These are phyloP conservation scores for Ramalina peruviana DNA, from an alignment of 495 filamentous ascomycete species.

Conservation along the genomic window DNA sequence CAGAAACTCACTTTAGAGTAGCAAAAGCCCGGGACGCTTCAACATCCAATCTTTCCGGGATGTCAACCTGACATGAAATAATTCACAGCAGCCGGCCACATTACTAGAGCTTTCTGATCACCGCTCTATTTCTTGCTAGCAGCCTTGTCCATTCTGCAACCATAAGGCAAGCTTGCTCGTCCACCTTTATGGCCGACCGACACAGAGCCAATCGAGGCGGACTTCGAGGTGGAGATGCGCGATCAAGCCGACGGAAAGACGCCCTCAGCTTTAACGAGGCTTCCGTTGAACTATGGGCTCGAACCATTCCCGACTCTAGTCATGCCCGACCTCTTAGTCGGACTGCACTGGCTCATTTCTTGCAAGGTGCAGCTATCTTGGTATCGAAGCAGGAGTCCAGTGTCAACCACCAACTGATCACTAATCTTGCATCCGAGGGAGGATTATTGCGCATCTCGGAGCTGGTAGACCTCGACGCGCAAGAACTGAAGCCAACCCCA, in stretches of 20 bases:
- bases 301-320: background rate
- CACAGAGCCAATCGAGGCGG: background rate
- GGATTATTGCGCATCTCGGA: conserved; percentile 1
- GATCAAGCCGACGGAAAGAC: background rate
- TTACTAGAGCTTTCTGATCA: no score
- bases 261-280: background rate
- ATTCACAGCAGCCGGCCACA: no score
- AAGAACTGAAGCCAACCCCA: background rate
- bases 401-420: conserved; percentile 3
- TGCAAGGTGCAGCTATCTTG: background rate
- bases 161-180: background rate
- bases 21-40: no score
- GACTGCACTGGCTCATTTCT: background rate
- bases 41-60: no score
- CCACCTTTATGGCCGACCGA: background rate
- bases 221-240: background rate
- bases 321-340: background rate
- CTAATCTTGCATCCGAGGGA: conserved; percentile 1
- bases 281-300: background rate
- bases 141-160: no score
- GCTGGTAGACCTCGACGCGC: background rate
- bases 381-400: background rate
- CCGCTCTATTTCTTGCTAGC: no score
- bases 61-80: no score
- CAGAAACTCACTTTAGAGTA: no score